A percentile compares a stretch with the other conserved stretches of the same genome.
Evolutionary conservation across 768 basidiomycete species (phyloP).

Genomic region (Boletus vermiculosoides): DNA sequence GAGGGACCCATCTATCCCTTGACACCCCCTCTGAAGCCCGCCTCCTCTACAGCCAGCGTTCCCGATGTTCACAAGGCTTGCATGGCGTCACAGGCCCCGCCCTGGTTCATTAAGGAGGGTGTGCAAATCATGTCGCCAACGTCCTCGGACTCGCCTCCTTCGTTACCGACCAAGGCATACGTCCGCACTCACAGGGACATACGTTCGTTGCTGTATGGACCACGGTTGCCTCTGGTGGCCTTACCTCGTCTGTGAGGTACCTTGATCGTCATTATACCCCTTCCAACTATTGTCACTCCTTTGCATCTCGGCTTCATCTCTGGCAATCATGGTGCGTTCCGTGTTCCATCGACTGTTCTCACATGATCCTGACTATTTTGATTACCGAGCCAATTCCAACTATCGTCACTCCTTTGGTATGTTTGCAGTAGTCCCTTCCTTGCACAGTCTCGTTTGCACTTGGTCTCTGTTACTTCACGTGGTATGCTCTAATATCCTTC

Average conservation of each 20-base stretch:
- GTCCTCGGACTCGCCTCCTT: background rate
- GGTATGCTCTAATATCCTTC: background rate
- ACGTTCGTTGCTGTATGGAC: background rate
- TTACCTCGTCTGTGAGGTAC: constrained; percentile 2
- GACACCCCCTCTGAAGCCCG: background rate
- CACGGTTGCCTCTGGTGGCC: background rate
- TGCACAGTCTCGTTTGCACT: background rate
- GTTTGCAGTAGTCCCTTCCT: background rate
- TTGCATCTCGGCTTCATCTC: background rate
- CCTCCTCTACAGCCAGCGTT: background rate
- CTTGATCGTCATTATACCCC: background rate
- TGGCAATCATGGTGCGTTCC: background rate
- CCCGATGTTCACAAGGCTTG: background rate
- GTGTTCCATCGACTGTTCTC: background rate
- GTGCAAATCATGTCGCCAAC: background rate
- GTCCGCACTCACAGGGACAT: constrained; percentile 2
- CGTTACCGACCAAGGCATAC: constrained; percentile 1
- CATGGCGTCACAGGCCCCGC: background rate
- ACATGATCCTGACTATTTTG: background rate
- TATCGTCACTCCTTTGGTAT: constrained; percentile 16
- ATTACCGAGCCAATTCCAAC: constrained; percentile 7
- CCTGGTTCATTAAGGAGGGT: background rate
- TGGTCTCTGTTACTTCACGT: constrained; percentile 1
- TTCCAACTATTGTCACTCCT: constrained; percentile 21
- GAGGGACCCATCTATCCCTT: constrained; percentile 4